Base-by-base conservation (phyloP, 2,329 filamentous ascomycete species). In the Neurospora sp. region DNA sequence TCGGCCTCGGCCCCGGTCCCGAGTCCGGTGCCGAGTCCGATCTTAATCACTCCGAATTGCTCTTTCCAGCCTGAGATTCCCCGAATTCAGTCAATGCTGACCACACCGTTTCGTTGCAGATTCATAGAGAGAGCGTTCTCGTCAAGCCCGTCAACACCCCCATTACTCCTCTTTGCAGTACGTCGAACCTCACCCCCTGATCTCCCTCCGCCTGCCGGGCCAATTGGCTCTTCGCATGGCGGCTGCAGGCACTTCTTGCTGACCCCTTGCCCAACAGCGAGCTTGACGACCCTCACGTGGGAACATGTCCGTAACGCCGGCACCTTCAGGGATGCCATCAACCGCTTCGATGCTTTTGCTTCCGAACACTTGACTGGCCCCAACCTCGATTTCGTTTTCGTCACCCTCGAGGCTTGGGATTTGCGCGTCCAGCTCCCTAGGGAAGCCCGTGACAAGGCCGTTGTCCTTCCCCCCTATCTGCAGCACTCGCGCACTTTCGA, bases 121-220 rank as follows among this genome's bases (percentile, higher is more conserved):
- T 98, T 76, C 91, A 96, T 82, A 93, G 94, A 76, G 94, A 98
- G 82, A 97, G 92, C 79, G 92, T 97, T 69, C 91, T 99, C 62
- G 96, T 99, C 77, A 98, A 98, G 83, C 96, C 96, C 4, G 91
- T 97, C 83, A 99, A 98, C 83, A 99, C 96, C 66, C 96, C 96
- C 69, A 99, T 99, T 79, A 99, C 96, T 74, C 96, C 96, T 72
- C 87, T 99, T 68, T 99, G 96, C 88, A 99, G 94, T 97, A 91
- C 90, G 94, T 91, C 73, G 76, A 71, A 12, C 71, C 70, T 72
- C 17, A 11, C 70, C 72, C 74, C 72, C 28, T 62, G 52, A 62
- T 33, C 23, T 17, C 67, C 68, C 28, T 57, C 67, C 15, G 41
- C 66, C 38, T 68, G 19, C 41, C 36, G n/a, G 66, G 23, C 69